Percentiles rank a stretch among this genome's conserved stretches.
phyloP scores from a whole-genome alignment of 2,329 filamentous ascomycete species.

The Epichloe bromicola region DNA sequence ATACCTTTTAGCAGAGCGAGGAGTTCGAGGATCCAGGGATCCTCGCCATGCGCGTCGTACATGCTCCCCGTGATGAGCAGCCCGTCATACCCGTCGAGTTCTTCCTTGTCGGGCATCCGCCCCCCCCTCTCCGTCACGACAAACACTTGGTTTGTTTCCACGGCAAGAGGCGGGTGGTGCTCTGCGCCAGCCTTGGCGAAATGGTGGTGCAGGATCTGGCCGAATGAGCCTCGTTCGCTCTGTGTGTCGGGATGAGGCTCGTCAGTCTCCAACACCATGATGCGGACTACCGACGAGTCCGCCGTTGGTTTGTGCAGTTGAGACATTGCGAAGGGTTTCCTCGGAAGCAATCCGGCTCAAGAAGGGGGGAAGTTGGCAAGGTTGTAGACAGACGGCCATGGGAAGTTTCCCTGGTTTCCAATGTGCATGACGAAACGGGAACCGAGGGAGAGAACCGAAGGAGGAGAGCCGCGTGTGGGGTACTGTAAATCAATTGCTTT shows the following conservation, averaged over 20 bases:
- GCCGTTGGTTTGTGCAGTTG: slow-evolving; percentile 15
- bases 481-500: too few relatives aligned
- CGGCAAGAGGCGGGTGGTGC: slow-evolving; percentile 39
- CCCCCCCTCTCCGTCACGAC: slow-evolving; percentile 37
- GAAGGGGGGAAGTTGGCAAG: too few relatives aligned
- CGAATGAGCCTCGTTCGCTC: slow-evolving; percentile 37
- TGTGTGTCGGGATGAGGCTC: slow-evolving; percentile 38
- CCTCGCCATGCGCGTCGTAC: slow-evolving; percentile 56
- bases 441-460: too few relatives aligned
- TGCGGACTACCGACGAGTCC: slow-evolving; percentile 17
- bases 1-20: slow-evolving; percentile 40
- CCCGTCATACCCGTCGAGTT: slow-evolving; percentile 53
- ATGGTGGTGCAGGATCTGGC: slow-evolving; percentile 37
- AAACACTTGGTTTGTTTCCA: slow-evolving; percentile 42
- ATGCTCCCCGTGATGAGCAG: slow-evolving; percentile 61
- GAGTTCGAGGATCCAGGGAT: slow-evolving; percentile 61
- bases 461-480: too few relatives aligned
- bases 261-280: slow-evolving; percentile 47
- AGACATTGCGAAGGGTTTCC: slow-evolving; percentile 10
- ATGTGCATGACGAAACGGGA: too few relatives aligned
- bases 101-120: slow-evolving; percentile 30
- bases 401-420: too few relatives aligned
- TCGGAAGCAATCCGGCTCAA: too few relatives aligned
- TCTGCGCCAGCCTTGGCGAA: slow-evolving; percentile 36
- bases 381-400: too few relatives aligned